These are phyloP conservation scores for Persicaria maculosa DNA, from an alignment of 148 eudicot species.

Conservation along the genomic window DNA sequence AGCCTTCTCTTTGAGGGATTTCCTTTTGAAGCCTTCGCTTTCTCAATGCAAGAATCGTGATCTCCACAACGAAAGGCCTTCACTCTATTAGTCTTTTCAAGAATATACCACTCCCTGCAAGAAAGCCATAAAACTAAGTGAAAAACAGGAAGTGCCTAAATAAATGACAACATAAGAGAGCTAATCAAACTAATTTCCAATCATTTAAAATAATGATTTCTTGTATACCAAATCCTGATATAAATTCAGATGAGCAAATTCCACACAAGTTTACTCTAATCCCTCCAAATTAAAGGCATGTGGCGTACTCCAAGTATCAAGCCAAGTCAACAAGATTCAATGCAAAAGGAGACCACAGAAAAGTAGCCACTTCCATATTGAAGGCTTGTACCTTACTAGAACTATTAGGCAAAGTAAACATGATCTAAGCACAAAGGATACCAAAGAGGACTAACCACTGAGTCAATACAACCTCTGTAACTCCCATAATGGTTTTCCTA, in stretches of 20 bases:
- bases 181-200: background rate
- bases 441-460: background rate
- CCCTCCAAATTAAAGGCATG: background rate
- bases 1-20: slow-evolving; percentile 37
- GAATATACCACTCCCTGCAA: slow-evolving; percentile 79
- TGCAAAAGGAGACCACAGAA: background rate
- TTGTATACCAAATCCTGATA: background rate
- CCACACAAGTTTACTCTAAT: background rate
- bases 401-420: background rate
- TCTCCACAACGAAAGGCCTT: slow-evolving; percentile 89
- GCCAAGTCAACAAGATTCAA: background rate
- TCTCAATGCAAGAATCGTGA: slow-evolving; percentile 57
- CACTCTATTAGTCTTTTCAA: slow-evolving; percentile 56
- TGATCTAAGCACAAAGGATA: background rate
- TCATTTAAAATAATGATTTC: background rate
- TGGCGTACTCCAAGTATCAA: background rate
- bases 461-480: background rate
- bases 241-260: background rate
- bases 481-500: background rate
- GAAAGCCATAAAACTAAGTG: slow-evolving; percentile 7
- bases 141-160: background rate
- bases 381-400: background rate
- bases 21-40: slow-evolving; percentile 48
- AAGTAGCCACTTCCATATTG: background rate
- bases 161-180: background rate